Evolutionary conservation across 2,329 filamentous ascomycete species (phyloP), one percentile per base, ranked within the genome.

Genomic region (Byssothecium circinans): DNA sequence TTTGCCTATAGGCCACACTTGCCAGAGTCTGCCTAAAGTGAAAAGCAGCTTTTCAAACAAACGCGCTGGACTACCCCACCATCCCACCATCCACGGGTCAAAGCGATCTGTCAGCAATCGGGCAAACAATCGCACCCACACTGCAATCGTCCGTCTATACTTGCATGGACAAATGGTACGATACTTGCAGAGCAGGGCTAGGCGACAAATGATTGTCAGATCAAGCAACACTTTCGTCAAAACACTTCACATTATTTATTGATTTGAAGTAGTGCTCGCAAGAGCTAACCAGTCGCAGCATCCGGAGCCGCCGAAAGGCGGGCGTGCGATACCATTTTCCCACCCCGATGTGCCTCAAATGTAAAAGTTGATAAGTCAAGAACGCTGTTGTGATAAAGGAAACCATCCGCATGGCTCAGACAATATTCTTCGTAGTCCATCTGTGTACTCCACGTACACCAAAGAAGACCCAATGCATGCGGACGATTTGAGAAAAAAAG

Each of bases 61-160:
- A n/a, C n/a, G n/a, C n/a, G n/a, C n/a, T n/a, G n/a, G n/a, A n/a
- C n/a, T n/a, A n/a, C n/a, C n/a, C n/a, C n/a, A n/a, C n/a, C n/a
- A n/a, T 10, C 23, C 23, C 23, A 10, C 23, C 23, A 25, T 25
- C 23, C 23, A 25, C 6, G 10, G 23, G 10, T 25, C 23, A n/a
- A n/a, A n/a, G n/a, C n/a, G n/a, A n/a, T n/a, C 29, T 32, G 29
- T 32, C 29, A 32, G 10, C 29, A 32, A 12, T 12, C 29, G 29
- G 29, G 14, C 29, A n/a, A 14, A 32, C 29, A 8, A 32, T 12
- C 7, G 10, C 12, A 12, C 12, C 29, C 27, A 38, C 45, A 39
- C 12, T 27, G 38, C 33, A 38, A 36, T 14, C 46, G 48, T 50
- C 47, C 41, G 47, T 12, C 38, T 39, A 47, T 35, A 25, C 20